phyloP scores from a whole-genome alignment of 1,139 yeast genomes.

The Eremothecium coryli region DNA sequence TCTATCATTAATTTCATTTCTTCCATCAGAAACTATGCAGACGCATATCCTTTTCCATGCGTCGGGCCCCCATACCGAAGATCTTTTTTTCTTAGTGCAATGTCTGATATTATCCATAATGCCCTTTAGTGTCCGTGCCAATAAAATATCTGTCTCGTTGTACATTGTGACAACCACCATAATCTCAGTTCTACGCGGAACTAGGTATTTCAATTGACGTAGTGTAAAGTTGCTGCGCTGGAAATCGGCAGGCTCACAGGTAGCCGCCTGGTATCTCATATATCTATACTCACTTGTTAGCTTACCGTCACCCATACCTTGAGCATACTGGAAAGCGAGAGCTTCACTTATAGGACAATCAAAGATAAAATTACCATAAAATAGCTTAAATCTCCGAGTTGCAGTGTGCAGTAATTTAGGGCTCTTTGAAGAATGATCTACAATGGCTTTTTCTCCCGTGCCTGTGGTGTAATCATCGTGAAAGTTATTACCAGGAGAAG shows the following conservation, averaged over 20 bases:
- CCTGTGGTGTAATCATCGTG: slow-evolving; percentile 5
- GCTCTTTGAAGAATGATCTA: not conserved
- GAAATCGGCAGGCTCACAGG: slow-evolving; percentile 76
- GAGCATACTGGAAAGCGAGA: slow-evolving; percentile 41
- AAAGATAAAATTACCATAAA: slow-evolving; percentile 53
- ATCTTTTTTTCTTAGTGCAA: slow-evolving; percentile 58
- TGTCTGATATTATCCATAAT: slow-evolving; percentile 87
- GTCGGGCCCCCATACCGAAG: slow-evolving; percentile 74
- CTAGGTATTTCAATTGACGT: slow-evolving; percentile 56
- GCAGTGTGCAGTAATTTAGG: slow-evolving; percentile 22
- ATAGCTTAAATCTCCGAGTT: slow-evolving; percentile 28
- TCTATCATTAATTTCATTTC: slow-evolving; percentile 78
- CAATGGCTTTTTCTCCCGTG: not conserved
- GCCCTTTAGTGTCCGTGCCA: slow-evolving; percentile 88
- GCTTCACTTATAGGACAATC: slow-evolving; percentile 58
- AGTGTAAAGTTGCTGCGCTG: slow-evolving; percentile 64
- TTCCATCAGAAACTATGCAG: slow-evolving; percentile 83
- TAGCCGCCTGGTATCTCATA: slow-evolving; percentile 78
- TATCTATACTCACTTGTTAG: slow-evolving; percentile 67
- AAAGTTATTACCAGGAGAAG: slow-evolving; percentile 4
- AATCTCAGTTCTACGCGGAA: slow-evolving; percentile 76
- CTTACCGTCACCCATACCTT: slow-evolving; percentile 32
- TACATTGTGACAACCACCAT: slow-evolving; percentile 88
- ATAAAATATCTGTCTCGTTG: slow-evolving; percentile 79
- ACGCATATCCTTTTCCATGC: slow-evolving; percentile 93